Base-by-base conservation (phyloP, 345 rosid genomes). In the Gossypium rotundifolium region DNA sequence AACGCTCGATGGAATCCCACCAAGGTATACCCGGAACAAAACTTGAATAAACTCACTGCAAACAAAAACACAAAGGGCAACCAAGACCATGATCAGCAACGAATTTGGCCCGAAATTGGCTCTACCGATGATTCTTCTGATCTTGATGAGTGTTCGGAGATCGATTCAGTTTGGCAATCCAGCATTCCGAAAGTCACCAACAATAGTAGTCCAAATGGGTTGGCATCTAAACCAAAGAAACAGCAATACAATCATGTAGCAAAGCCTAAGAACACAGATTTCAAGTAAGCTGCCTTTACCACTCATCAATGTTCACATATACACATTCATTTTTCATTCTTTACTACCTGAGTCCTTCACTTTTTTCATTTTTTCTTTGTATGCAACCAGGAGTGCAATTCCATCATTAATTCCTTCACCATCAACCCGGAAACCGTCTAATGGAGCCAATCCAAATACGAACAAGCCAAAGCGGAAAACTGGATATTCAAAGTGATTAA, bases 121-220 rank as follows among this genome's bases (percentile, higher is more conserved):
- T 79, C 83, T 38, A 83, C 87, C 9, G 89, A 88, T 27, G 91
- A 87, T 44, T 79, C 86, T 25, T 78, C 86, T 27, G 97, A 94
- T 62, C 86, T 65, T 1, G 98, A 88, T 70, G 98, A 95, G 68
- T 88, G 88, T 79, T 93, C 96, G 1, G 99, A 91, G 65, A 76
- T 90, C 8, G 97, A 93, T 66, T 66, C 80, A 80, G 53, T 75
- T 65, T 88, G 88, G 89, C 92, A 87, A 75, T 80, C 85, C 71
- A 85, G 60, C 25, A 72, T 86, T 63, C 90, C 90, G 14, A 91
- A 75, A 80, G 7, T 33, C 40, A 70, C 57, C 22, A 65, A 79
- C 70, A 89, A 76, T 81, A 66, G 75, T 81, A 66, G 69, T 59
- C 89, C 88, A 38, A 82, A 40, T 48, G 68, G 81, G 10, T 40